Base-by-base conservation (phyloP, 2,329 filamentous ascomycete genomes). In the Trichoderma oligosporum region DNA sequence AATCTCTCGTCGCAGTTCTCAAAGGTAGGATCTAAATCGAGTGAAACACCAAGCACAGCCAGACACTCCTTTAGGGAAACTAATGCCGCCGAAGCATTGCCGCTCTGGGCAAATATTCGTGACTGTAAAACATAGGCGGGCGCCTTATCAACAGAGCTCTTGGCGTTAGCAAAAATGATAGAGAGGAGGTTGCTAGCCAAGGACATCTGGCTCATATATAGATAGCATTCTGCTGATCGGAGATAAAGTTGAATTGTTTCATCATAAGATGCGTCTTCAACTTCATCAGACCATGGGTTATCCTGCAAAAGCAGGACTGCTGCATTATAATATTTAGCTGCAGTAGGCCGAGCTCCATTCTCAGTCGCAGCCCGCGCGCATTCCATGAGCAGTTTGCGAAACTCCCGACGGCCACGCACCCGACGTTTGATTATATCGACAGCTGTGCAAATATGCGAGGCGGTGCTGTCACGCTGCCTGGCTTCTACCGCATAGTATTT, bases 41-140 rank as follows among this genome's bases (percentile, higher is more conserved):
- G 75, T 1, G 81, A 71, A 14, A 92, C 79, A 3, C 83, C 88
- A 11, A 96, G 78, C 11, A 86, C 86, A 25, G 73, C 75, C 14
- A 97, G 74, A 61, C 89, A 91, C 44, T 85, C 81, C 65, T 86
- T 86, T 22, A 97, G 75, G 1, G 83, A 82, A 29, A 80, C 73
- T 63, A 96, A 84, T 0, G 91, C 89, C 4, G 81, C 81, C 20
- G 78, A 73, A 25, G 85, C 83, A 62, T 96, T 84, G 1, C 91
- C 91, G 55, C 81, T 80, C 66, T 92, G 85, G 1, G 88, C 84
- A 65, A 86, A 84, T 44, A 96, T 87, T 48, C 91, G 84, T 5
- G 89, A 91, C 68, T 91, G 86, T 33, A 97, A 76, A 38, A 96
- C 87, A 75, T 87, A 95, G 0, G 90, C 89, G 7, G 89, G 86